Evolutionary conservation across 495 filamentous ascomycete genomes (phyloP), one percentile per base, ranked within the genome.

Genomic region (Neurospora hispaniola): DNA sequence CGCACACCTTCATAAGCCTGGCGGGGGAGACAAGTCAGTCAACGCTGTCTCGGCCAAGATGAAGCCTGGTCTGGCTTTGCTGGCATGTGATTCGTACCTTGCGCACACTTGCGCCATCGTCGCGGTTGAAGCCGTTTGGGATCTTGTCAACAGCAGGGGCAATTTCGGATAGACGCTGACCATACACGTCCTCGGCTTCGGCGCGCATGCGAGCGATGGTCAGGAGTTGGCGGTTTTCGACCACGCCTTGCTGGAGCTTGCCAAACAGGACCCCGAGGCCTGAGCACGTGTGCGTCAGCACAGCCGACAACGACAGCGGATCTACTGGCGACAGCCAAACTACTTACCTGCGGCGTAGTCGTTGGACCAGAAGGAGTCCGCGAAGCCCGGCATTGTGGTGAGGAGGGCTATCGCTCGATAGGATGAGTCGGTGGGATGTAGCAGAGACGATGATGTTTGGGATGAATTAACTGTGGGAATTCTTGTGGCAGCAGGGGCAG

Each of bases 1-100:
- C 94, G 93, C 62, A 98, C 90, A 70, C 96, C 96, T 79, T 98
- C 96, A 82, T 97, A 99, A 69, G 96, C 96, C 94, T 97, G 78
- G 42, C 20, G 11, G 20, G 11, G 20, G 5, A 2, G 16, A 73
- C 10, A 71, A 54, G 71, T 12, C 9, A 66, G 76, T 80, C 71
- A 81, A 76, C 70, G 43, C 42, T 11, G 62, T 71, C 11, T 20
- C 18, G 14, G 9, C n/a, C 35, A 43, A 31, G 39, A n/a, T n/a
- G 16, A 16, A 72, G 20, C 16, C 54, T 8, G 11, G 35, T 35
- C 20, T 31, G 27, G 27, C 27, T 23, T 39, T 59, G 23, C n/a
- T 20, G 43, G 70, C 59, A 62, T 9, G 41, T 35, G 35, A 69
- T 62, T 79, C 86, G 75, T 82, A 96, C 94, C 90, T 98, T 98